These are phyloP conservation scores for Besnoitia besnoiti DNA, from an alignment of 169 alveolate genomes.

Conservation along the genomic window DNA sequence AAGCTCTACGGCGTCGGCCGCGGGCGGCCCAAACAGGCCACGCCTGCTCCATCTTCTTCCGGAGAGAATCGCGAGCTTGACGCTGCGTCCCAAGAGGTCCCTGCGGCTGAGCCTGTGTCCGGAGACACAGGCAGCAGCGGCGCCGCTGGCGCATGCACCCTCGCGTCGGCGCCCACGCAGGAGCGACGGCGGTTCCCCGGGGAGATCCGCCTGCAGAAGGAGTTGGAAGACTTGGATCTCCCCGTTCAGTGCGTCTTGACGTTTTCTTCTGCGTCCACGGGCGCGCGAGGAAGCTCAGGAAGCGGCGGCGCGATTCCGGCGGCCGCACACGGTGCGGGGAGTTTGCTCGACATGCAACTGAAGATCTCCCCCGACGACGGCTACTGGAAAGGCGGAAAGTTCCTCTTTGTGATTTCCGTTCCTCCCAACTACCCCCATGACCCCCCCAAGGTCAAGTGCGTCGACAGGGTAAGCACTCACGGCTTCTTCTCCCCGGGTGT, in stretches of 20 bases:
- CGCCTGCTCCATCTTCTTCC: background rate
- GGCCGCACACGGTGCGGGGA: background rate
- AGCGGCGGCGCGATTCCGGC: background rate
- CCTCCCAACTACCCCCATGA: slow-evolving; percentile 72
- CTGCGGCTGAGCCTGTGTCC: background rate
- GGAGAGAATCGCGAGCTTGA: background rate
- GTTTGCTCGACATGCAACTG: slow-evolving; percentile 66
- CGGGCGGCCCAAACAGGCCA: background rate
- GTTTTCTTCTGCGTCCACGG: background rate
- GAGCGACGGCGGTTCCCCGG: slow-evolving; percentile 68
- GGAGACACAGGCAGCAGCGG: background rate
- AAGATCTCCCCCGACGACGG: slow-evolving; percentile 73
- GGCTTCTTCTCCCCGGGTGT: background rate
- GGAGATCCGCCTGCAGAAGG: slow-evolving; percentile 73
- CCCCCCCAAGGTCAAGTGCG: slow-evolving; percentile 72
- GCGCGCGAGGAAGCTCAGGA: background rate
- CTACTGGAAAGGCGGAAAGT: slow-evolving; percentile 74
- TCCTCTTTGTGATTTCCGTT: slow-evolving; percentile 66
- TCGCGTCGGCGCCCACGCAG: slow-evolving; percentile 26
- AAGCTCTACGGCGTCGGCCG: slow-evolving; percentile 26
- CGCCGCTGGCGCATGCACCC: background rate
- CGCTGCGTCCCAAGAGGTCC: background rate
- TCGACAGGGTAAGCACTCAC: background rate
- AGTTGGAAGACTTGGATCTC: slow-evolving; percentile 72
- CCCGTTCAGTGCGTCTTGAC: slow-evolving; percentile 68